phyloP scores from a whole-genome alignment of 805 yeast genomes.

The Ogataea nonfermentans region DNA sequence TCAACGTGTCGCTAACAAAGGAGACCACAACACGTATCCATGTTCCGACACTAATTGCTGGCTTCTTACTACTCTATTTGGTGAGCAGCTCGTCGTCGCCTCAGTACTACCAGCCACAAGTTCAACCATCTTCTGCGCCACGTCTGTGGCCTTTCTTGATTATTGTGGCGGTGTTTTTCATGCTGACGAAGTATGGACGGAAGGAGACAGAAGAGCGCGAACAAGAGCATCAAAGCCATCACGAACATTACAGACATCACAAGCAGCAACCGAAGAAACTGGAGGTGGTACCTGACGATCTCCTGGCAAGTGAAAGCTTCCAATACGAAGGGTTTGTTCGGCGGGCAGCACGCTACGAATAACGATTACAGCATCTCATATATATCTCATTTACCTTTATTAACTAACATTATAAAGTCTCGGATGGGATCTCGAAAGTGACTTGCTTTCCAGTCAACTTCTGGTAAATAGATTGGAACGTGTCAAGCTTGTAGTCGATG shows the following conservation, averaged over 20 bases:
- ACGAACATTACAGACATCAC: neutral
- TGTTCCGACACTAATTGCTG: slow-evolving; percentile 25
- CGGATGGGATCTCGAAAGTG: slow-evolving; percentile 88
- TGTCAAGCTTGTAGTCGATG: slow-evolving; percentile 98
- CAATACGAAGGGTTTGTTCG: slow-evolving; percentile 20
- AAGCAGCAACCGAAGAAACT: neutral
- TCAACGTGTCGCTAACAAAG: slow-evolving; percentile 26
- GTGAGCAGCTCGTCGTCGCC: slow-evolving; percentile 10
- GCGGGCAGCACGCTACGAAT: slow-evolving; percentile 17
- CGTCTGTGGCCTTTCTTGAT: slow-evolving; percentile 10
- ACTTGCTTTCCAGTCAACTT: slow-evolving; percentile 99
- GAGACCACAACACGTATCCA: slow-evolving; percentile 26
- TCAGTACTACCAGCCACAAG: slow-evolving; percentile 15
- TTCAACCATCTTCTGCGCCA: slow-evolving; percentile 8
- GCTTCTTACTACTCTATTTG: slow-evolving; percentile 16
- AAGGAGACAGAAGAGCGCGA: neutral
- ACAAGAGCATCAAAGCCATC: too few relatives aligned
- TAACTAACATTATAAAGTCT: slow-evolving; percentile 38
- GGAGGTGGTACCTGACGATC: slow-evolving; percentile 2
- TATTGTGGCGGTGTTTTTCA: slow-evolving; percentile 7
- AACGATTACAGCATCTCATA: slow-evolving; percentile 10
- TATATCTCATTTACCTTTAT: slow-evolving; percentile 10
- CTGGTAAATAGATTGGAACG: slow-evolving; percentile 97
- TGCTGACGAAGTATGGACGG: slow-evolving; percentile 6
- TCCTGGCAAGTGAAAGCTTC: slow-evolving; percentile 12